Percentiles rank a stretch among this genome's conserved stretches.
phyloP scores from a whole-genome alignment of 1,284 basidiomycete genomes.

The Trichosporon coremiiforme region DNA sequence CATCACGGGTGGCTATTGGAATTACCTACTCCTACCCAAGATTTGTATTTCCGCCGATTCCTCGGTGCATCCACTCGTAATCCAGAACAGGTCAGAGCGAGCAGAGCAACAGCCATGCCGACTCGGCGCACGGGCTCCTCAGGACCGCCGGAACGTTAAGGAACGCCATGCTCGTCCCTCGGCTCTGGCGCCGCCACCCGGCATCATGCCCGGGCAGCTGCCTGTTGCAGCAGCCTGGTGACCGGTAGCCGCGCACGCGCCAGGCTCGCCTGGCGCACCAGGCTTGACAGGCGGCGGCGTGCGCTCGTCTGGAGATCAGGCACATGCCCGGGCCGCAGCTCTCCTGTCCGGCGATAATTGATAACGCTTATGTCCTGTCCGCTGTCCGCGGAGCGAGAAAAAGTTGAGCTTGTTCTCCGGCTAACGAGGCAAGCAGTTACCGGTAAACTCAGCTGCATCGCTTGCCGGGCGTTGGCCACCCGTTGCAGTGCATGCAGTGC shows the following conservation, averaged over 20 bases:
- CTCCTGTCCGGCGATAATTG: constrained; percentile 4
- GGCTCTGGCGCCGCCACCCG: constrained; percentile 4
- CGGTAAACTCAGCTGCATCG: background rate
- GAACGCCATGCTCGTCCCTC: background rate
- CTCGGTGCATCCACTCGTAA: constrained; percentile 1
- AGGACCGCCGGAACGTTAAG: constrained; percentile 9
- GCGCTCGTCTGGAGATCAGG: background rate
- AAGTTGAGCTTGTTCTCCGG: constrained; percentile 5
- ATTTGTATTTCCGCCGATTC: background rate
- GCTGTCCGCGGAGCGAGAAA: constrained; percentile 5
- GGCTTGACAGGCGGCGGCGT: background rate
- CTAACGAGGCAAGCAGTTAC: background rate
- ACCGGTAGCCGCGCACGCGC: background rate
- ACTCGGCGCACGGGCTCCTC: constrained; percentile 8
- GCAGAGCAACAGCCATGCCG: background rate
- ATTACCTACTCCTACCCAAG: background rate
- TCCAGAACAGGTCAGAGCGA: constrained; percentile 5
- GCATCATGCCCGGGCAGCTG: background rate
- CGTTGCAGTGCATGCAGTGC: background rate
- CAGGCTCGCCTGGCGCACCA: background rate
- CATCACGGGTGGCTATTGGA: background rate
- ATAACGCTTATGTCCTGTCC: constrained; percentile 6
- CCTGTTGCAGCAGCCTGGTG: background rate
- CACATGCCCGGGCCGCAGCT: background rate
- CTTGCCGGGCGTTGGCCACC: background rate